Evolutionary conservation across 768 basidiomycete genomes (phyloP).

Genomic region (Lepiota subincarnata): DNA sequence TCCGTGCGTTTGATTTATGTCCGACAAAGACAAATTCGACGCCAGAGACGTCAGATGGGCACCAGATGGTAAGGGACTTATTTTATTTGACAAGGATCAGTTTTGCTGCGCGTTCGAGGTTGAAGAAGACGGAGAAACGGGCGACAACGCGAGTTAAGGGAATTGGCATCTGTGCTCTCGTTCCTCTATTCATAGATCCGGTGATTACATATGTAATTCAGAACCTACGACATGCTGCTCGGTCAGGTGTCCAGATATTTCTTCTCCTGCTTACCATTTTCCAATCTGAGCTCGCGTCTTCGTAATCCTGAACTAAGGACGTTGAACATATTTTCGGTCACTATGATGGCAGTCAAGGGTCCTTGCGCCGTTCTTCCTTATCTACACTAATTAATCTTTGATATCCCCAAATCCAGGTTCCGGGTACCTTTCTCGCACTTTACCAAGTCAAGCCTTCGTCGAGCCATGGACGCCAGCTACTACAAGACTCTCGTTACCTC

Average conservation of each 20-base stretch:
- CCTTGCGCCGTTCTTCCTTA: not conserved
- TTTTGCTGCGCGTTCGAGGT: conserved; percentile 90
- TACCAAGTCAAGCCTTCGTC: not conserved
- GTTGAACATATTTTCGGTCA: not conserved
- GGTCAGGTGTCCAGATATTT: not conserved
- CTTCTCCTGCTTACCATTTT: not conserved
- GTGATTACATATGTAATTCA: conserved; percentile 9
- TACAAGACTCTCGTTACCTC: conserved; percentile 24
- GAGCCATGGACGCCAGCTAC: not conserved
- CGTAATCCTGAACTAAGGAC: not conserved
- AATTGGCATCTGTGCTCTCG: not conserved
- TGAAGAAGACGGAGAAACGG: conserved; percentile 33
- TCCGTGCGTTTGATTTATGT: not conserved
- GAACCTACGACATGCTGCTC: conserved; percentile 15
- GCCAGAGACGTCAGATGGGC: conserved; percentile 72
- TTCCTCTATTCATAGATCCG: not conserved
- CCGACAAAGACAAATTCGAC: conserved; percentile 60
- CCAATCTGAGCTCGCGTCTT: not conserved
- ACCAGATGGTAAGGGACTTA: conserved; percentile 80
- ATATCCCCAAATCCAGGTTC: not conserved
- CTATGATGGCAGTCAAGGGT: not conserved
- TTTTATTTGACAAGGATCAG: conserved; percentile 68
- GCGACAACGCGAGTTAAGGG: not conserved
- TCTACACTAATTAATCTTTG: not conserved
- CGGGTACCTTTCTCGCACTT: not conserved